A percentile compares a stretch with the other conserved stretches of the same genome.
phyloP scores from a whole-genome alignment of 345 rosid genomes.

The Noccaea bulbosa region DNA sequence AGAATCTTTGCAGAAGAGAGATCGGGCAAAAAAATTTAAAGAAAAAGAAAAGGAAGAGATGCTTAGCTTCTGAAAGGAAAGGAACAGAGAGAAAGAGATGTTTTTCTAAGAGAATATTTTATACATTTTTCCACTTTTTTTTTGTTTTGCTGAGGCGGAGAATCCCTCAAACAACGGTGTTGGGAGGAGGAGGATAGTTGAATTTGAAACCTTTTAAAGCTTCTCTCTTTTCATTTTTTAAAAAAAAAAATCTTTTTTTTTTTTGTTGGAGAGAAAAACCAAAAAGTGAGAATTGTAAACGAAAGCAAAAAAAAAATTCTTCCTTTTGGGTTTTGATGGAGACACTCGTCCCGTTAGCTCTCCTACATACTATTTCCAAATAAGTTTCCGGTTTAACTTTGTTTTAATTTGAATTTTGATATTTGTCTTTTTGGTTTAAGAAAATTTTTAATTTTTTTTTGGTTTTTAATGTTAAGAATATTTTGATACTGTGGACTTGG shows the following conservation, averaged over 20 bases:
- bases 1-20: slow-evolving; percentile 56
- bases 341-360: slow-evolving; percentile 26
- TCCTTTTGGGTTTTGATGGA: slow-evolving; percentile 40
- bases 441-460: background rate
- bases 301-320: slow-evolving; percentile 15
- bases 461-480: too few relatives aligned
- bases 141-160: slow-evolving; percentile 58
- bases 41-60: slow-evolving; percentile 58
- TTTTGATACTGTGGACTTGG: background rate
- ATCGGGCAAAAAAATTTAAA: slow-evolving; percentile 43
- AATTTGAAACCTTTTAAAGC: slow-evolving; percentile 37
- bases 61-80: slow-evolving; percentile 80
- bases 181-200: slow-evolving; percentile 41
- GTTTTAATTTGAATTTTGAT: background rate
- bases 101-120: slow-evolving; percentile 35
- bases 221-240: slow-evolving; percentile 28
- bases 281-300: slow-evolving; percentile 36
- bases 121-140: background rate
- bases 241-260: background rate
- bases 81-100: slow-evolving; percentile 49
- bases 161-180: slow-evolving; percentile 45
- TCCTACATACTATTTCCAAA: background rate
- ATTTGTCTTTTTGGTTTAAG: background rate
- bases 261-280: slow-evolving; percentile 17
- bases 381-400: background rate